A percentile compares a stretch with the other conserved stretches of the same genome.
Evolutionary conservation across 2,329 filamentous ascomycete genomes (phyloP).

Genomic region (Sclerotinia minor): DNA sequence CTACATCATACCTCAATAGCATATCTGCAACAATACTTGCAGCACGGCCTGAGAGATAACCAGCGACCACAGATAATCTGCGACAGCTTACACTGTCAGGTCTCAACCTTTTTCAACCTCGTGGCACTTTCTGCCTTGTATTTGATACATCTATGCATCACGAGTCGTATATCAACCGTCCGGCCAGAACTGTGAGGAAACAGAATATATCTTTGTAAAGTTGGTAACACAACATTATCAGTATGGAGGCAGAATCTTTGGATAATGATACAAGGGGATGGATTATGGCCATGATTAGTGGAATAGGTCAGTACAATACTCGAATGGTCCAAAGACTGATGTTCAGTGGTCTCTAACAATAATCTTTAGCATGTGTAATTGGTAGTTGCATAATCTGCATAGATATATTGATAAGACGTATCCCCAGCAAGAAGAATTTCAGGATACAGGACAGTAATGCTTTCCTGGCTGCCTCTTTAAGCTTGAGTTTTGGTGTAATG

Average conservation of each 20-base stretch:
- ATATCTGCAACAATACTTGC: background rate
- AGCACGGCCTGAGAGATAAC: background rate
- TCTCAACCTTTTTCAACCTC: background rate
- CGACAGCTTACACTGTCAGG: background rate
- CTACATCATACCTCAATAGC: background rate
- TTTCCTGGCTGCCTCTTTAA: constrained; percentile 85
- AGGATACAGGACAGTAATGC: constrained; percentile 84
- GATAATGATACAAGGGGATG: constrained; percentile 88
- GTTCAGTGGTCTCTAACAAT: background rate
- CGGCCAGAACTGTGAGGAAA: background rate
- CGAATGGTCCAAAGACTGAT: background rate
- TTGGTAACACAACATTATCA: background rate
- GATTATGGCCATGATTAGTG: constrained; percentile 87
- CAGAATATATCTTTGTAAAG: background rate
- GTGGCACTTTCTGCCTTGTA: background rate
- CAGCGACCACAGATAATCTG: background rate
- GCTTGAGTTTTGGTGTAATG: constrained; percentile 95
- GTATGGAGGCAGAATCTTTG: constrained; percentile 41
- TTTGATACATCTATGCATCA: background rate
- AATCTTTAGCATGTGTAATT: constrained; percentile 58
- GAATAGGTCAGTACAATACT: constrained; percentile 55
- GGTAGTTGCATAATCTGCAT: constrained; percentile 85
- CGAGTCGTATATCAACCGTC: background rate
- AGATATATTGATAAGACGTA: constrained; percentile 70
- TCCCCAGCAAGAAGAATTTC: constrained; percentile 76